These are phyloP conservation scores for Xylariaceae sp. DNA, from an alignment of 2,329 filamentous ascomycete genomes.

Conservation along the genomic window DNA sequence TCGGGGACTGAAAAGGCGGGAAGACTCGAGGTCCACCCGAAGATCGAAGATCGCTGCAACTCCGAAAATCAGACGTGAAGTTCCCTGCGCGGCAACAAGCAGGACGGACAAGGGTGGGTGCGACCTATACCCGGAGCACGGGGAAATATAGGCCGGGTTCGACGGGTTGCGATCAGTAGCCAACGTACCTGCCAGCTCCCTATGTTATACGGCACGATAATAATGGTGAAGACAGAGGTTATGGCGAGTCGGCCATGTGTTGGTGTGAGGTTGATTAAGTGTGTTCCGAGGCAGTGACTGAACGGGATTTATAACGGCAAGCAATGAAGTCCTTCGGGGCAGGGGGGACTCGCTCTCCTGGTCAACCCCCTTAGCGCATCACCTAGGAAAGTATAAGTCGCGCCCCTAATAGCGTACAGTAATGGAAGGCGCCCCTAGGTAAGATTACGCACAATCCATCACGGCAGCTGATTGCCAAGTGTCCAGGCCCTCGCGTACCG, in stretches of 20 bases:
- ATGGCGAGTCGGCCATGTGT: not conserved
- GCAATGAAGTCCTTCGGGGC: not conserved
- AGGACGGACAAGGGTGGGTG: not conserved
- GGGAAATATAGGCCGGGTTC: not conserved
- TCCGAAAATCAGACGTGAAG: not conserved
- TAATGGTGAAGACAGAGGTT: conserved; percentile 1
- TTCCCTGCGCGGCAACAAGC: conserved; percentile 4
- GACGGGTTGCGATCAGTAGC: conserved; percentile 4
- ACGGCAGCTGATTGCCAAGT: too few relatives aligned
- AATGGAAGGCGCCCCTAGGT: not conserved
- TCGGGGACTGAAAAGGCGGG: not conserved
- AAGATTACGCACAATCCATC: not conserved
- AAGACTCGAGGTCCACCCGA: not conserved
- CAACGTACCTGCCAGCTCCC: not conserved
- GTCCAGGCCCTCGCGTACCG: too few relatives aligned
- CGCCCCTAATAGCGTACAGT: not conserved
- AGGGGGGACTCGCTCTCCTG: not conserved
- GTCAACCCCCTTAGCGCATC: not conserved
- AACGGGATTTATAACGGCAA: not conserved
- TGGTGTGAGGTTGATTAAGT: not conserved
- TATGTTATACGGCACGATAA: conserved; percentile 6
- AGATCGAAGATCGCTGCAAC: not conserved
- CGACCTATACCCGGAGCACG: not conserved
- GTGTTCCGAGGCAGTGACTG: not conserved
- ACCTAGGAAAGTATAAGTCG: not conserved